Evolutionary conservation across 352 stramenopile genomes (phyloP).

Genomic region (Elongisporangium undulatum): DNA sequence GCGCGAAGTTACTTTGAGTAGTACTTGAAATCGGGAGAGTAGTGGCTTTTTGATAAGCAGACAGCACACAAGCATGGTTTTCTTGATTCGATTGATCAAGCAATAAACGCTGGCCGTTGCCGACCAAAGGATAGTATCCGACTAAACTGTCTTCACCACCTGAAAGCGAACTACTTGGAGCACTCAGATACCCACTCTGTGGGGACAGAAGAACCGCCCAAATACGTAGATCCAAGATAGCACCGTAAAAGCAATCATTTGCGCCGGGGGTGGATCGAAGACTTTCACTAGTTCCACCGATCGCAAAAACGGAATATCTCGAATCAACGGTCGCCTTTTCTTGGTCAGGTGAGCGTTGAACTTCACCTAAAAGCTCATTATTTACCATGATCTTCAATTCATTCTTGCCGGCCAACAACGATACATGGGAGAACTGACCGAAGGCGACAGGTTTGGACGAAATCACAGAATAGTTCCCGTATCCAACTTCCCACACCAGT

Average conservation of each 20-base stretch:
- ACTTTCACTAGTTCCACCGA: conserved; percentile 43
- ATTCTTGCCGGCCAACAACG: conserved; percentile 38
- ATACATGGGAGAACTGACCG: conserved; percentile 60
- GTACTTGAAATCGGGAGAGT: background rate
- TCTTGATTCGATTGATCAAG: conserved; percentile 65
- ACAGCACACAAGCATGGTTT: conserved; percentile 67
- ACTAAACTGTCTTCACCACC: conserved; percentile 43
- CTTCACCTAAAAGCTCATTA: conserved; percentile 29
- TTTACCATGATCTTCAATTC: conserved; percentile 43
- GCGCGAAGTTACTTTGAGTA: conserved; percentile 22
- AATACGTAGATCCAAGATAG: conserved; percentile 66
- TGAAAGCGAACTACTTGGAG: conserved; percentile 20
- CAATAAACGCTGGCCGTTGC: conserved; percentile 52
- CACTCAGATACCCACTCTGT: conserved; percentile 4
- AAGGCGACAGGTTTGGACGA: conserved; percentile 30
- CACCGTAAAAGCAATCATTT: conserved; percentile 47
- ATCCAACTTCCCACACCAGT: conserved; percentile 50
- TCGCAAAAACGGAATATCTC: conserved; percentile 29
- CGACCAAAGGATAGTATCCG: conserved; percentile 75
- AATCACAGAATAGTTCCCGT: conserved; percentile 29
- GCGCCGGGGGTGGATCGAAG: conserved; percentile 15
- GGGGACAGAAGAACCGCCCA: conserved; percentile 34
- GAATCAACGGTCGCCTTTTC: conserved; percentile 22
- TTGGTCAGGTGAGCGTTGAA: conserved; percentile 11
- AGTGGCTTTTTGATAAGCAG: conserved; percentile 22